Percentiles rank a stretch among this genome's conserved stretches.
These are phyloP conservation scores for Begonia loranthoides DNA, from an alignment of 306 rosid species.

Conservation along the genomic window DNA sequence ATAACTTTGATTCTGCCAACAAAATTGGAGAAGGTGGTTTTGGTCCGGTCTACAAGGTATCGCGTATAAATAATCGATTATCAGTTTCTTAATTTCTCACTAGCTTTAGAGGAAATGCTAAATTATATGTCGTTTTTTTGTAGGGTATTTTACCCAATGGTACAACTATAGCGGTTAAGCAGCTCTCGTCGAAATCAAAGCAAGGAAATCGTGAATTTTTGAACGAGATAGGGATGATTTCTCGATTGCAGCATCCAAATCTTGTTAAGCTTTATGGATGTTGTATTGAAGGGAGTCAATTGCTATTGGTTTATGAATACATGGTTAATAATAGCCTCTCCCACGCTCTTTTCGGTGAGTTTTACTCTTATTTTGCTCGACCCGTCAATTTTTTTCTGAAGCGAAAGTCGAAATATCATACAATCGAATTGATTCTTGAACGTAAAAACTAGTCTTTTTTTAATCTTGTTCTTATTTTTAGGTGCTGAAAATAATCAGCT, in stretches of 20 bases:
- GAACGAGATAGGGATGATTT: slow-evolving; percentile 61
- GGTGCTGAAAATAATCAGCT: slow-evolving; percentile 19
- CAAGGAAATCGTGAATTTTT: slow-evolving; percentile 73
- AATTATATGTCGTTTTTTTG: slow-evolving; percentile 4
- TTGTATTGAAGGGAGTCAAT: slow-evolving; percentile 54
- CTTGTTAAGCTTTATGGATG: slow-evolving; percentile 66
- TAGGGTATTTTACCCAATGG: slow-evolving; percentile 61
- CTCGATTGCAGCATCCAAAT: slow-evolving; percentile 67
- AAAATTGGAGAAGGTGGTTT: slow-evolving; percentile 73
- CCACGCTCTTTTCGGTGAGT: slow-evolving; percentile 54
- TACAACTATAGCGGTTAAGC: slow-evolving; percentile 54
- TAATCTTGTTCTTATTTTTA: slow-evolving; percentile 11
- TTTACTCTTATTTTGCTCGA: slow-evolving; percentile 1
- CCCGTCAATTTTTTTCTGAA: too few species aligned
- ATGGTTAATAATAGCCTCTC: slow-evolving; percentile 68
- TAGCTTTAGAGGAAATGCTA: neutral
- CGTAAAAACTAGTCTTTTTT: neutral
- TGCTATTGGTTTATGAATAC: slow-evolving; percentile 61
- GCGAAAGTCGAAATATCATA: neutral
- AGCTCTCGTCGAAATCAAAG: slow-evolving; percentile 51
- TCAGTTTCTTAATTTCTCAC: neutral
- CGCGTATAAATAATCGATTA: neutral
- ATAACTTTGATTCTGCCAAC: slow-evolving; percentile 32
- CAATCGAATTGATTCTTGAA: neutral
- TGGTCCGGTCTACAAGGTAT: slow-evolving; percentile 59